Evolutionary conservation across 148 eudicot genomes (phyloP).

Genomic region (Cornus controversa): DNA sequence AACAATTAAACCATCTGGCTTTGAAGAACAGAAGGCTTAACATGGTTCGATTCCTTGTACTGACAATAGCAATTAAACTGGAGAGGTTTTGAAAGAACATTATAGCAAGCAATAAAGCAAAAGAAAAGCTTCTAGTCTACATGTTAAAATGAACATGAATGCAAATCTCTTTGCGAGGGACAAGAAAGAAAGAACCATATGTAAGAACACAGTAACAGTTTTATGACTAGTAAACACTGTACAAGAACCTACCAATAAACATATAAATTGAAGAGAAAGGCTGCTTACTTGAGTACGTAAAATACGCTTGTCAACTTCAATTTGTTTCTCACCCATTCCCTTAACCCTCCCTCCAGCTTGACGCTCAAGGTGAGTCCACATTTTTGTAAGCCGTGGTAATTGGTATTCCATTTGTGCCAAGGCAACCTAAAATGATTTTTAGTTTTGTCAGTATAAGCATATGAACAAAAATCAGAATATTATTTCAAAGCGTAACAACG

Average conservation of each 20-base stretch:
- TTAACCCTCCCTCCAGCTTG: slow-evolving; percentile 97
- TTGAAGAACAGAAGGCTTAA: too few relatives aligned
- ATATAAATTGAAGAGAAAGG: slow-evolving; percentile 15
- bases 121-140: neutral
- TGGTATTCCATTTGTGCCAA: slow-evolving; percentile 98
- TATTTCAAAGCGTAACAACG: neutral
- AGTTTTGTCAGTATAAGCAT: neutral
- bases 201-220: neutral
- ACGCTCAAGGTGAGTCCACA: slow-evolving; percentile 99
- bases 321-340: slow-evolving; percentile 99
- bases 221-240: neutral
- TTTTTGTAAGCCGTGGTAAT: slow-evolving; percentile 81
- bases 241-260: neutral
- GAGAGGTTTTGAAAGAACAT: neutral
- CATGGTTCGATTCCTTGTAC: too few relatives aligned
- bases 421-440: slow-evolving; percentile 53
- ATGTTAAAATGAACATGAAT: neutral
- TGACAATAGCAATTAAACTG: neutral
- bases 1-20: too few relatives aligned
- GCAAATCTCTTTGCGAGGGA: neutral
- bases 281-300: slow-evolving; percentile 80
- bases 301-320: slow-evolving; percentile 99
- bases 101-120: neutral
- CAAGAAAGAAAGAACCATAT: neutral
- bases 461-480: neutral